Base-by-base conservation (phyloP, 139 green algal genomes). In the Asterochloris erici region DNA sequence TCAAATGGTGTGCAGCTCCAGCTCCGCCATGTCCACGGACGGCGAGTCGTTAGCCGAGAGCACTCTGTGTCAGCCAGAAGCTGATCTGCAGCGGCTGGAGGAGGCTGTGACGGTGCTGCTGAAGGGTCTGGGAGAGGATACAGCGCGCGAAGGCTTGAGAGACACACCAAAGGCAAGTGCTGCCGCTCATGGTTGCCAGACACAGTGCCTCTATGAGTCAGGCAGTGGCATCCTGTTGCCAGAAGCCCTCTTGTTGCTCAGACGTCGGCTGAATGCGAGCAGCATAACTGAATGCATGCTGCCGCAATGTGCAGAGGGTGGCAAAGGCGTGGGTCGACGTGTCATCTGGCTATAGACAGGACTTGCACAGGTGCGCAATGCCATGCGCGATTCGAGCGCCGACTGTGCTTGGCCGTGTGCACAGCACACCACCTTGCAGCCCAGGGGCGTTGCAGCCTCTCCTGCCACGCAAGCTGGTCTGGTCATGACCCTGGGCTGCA, bases 251-350 rank as follows among this genome's bases (percentile, higher is more conserved):
- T 61, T 77, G 16, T 76, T 81, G n/a, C 27, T 29, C 63, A 54
- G 38, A 54, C 38, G 6, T 54, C 38, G 6, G 6, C 6, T 54
- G 38, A 54, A 54, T 54, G 38, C 38, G 6, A 54, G 38, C 38
- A 54, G 38, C 38, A 54, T 54, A 6, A 6, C 38, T 54, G 38
- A 54, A 54, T 54, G 38, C 2, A 54, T 54, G 38, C 38, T 54
- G 38, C 38, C 38, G 38, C 38, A 54, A 54, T 54, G 38, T 88
- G 87, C 91, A 98, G 94, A 86, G 96, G 10, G 96, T 98, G 13
- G 95, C 94, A 12, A 97, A 98, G 84, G 96, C 96, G 9, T 90
- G 95, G 83, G 68, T 95, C n/a, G 93, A 96, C 82, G 91, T 93
- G 64, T 95, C 91, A 10, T 68, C 77, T 12, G 92, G 93, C n/a